Percentiles rank a stretch among this genome's conserved stretches.
phyloP scores from a whole-genome alignment of 305 asterid genomes.

The Solanum hybrid region DNA sequence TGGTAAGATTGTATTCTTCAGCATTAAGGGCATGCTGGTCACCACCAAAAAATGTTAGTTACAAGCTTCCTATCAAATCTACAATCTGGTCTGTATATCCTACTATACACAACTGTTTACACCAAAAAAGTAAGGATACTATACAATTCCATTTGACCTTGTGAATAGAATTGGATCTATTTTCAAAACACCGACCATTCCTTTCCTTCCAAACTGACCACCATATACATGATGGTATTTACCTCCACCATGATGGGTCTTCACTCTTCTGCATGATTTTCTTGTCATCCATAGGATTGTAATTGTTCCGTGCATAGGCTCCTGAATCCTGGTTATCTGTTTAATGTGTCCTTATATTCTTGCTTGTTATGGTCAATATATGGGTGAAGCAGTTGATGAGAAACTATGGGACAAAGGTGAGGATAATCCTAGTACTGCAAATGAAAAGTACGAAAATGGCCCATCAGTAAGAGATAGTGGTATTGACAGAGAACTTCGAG shows the following conservation, averaged over 20 bases:
- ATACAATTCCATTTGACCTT: too few relatives aligned
- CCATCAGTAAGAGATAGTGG: conserved; percentile 51
- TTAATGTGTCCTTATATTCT: not conserved
- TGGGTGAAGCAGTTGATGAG: conserved; percentile 66
- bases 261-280: conserved; percentile 39
- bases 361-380: not conserved
- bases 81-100: too few relatives aligned
- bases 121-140: too few relatives aligned
- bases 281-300: conserved; percentile 56
- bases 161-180: too few relatives aligned
- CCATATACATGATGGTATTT: too few relatives aligned
- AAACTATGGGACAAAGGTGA: conserved; percentile 49
- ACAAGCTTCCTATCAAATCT: too few relatives aligned
- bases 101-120: too few relatives aligned
- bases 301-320: conserved; percentile 8
- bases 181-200: too few relatives aligned
- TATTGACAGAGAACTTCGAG: conserved; percentile 65
- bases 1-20: too few relatives aligned
- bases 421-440: conserved; percentile 24
- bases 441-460: conserved; percentile 79
- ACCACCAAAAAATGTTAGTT: too few relatives aligned
- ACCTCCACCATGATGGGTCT: conserved; percentile 10
- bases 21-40: too few relatives aligned
- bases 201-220: too few relatives aligned
- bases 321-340: not conserved